Base-by-base conservation (phyloP, 2,329 filamentous ascomycete species). In the Aspergillus pseudoviridinutans region DNA sequence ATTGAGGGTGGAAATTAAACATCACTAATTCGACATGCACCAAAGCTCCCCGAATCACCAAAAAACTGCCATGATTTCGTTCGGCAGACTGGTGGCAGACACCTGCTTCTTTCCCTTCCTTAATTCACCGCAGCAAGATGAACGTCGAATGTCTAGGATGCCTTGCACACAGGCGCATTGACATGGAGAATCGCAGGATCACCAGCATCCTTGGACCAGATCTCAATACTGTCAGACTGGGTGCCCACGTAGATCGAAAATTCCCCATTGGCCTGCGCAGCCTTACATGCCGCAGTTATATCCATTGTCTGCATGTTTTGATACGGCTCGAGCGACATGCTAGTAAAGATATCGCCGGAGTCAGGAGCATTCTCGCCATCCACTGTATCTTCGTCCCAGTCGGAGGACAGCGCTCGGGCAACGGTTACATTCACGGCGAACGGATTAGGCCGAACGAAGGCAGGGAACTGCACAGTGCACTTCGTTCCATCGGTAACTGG, bases 391-490 rank as follows among this genome's bases (percentile, higher is more conserved):
- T 62, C 60, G 4, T 61, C 47, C 60, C 60, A 62, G 25, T 55
- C 50, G 1, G 58, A 61, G 1, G 50, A 58, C 4, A 54, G 35
- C 3, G 60, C 60, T 10, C 44, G 51, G 17, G 41, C 27, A 3
- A 58, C 53, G 1, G 60, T 62, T 17, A 62, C 10, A 24, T 60
- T 60, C 10, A 61, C 54, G 1, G 51, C 50, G n/a, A 38, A 41
- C 28, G 46, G 14, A 8, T 53, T 32, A 1, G 35, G 54, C 10
- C 49, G 47, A 4, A 53, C 54, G n/a, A 62, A 60, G 10, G 58
- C 58, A 3, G 60, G 58, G n/a, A 62, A 61, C 14, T 62, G 60
- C 6, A 62, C 54, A 5, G 51, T 58, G n/a, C 60, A 62, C 27
- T 49, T 25, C 7, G 32, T 57, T 41, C 57, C 20, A 7, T 52